phyloP scores from a whole-genome alignment of 2,329 filamentous ascomycete species.

The Venturia pyrina region DNA sequence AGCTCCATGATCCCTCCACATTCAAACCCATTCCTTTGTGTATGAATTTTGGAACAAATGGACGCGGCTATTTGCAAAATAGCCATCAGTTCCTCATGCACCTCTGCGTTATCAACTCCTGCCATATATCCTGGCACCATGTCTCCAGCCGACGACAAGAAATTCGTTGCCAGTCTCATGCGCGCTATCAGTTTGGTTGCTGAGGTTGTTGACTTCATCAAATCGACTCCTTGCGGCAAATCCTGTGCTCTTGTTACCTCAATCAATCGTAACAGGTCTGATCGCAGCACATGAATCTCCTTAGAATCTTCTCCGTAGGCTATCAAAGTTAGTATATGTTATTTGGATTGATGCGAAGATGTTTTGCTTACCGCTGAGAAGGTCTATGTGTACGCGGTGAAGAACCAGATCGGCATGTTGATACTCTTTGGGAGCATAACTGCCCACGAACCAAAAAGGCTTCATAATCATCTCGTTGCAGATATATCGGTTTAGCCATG shows the following conservation, averaged over 20 bases:
- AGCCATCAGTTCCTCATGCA: too few relatives aligned
- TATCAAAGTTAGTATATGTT: neutral
- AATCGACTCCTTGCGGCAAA: neutral
- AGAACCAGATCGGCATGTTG: neutral
- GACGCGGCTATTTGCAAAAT: too few relatives aligned
- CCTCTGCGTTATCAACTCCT: too few relatives aligned
- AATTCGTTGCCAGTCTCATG: too few relatives aligned
- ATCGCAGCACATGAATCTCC: neutral
- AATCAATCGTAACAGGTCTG: neutral
- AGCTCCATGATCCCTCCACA: too few relatives aligned
- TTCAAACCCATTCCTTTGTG: too few relatives aligned
- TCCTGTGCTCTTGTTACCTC: neutral
- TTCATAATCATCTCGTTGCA: neutral
- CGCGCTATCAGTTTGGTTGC: too few relatives aligned
- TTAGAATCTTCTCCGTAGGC: neutral
- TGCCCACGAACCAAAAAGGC: neutral
- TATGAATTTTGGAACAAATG: too few relatives aligned
- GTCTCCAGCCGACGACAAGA: too few relatives aligned
- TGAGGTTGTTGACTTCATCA: too few relatives aligned
- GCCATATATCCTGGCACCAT: too few relatives aligned
- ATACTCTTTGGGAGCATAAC: neutral
- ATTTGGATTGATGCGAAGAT: neutral
- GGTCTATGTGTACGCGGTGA: neutral
- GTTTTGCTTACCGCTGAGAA: neutral
- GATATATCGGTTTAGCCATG: neutral